phyloP scores from a whole-genome alignment of 2,329 filamentous ascomycete genomes.

The Neofusicoccum sp. region DNA sequence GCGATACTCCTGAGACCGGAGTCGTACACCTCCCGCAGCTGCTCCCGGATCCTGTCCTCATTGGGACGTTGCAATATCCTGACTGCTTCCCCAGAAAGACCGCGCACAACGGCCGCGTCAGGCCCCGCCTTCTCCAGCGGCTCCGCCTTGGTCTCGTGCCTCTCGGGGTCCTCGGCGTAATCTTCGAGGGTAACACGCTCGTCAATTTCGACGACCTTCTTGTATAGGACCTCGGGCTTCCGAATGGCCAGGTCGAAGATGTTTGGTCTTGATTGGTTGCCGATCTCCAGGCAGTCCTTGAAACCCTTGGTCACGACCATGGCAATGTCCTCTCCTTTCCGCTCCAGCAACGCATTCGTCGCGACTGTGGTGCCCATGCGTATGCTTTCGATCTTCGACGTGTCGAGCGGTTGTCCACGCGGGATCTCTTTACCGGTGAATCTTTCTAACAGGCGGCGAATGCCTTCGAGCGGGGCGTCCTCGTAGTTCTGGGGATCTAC shows the following conservation, averaged over 20 bases:
- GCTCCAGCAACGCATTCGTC: slow-evolving; percentile 86
- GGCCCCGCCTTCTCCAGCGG: slow-evolving; percentile 50
- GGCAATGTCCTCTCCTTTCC: slow-evolving; percentile 87
- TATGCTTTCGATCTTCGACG: slow-evolving; percentile 82
- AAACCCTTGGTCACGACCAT: slow-evolving; percentile 88
- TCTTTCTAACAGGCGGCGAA: slow-evolving; percentile 78
- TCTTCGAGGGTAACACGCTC: slow-evolving; percentile 91
- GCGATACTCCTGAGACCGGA: slow-evolving; percentile 78
- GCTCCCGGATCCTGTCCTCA: slow-evolving; percentile 57
- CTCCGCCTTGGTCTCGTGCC: slow-evolving; percentile 59
- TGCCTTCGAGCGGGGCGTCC: slow-evolving; percentile 89
- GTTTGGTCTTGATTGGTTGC: slow-evolving; percentile 84
- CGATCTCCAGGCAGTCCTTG: slow-evolving; percentile 83
- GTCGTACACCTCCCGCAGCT: slow-evolving; percentile 69
- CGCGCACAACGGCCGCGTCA: slow-evolving; percentile 64
- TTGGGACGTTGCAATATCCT: slow-evolving; percentile 67
- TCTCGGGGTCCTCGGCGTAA: slow-evolving; percentile 82
- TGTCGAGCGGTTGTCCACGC: slow-evolving; percentile 78
- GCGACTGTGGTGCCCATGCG: slow-evolving; percentile 96
- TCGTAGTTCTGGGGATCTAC: slow-evolving; percentile 89
- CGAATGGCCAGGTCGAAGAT: slow-evolving; percentile 90
- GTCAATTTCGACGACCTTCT: slow-evolving; percentile 83
- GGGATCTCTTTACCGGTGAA: slow-evolving; percentile 77
- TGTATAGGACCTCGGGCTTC: slow-evolving; percentile 85
- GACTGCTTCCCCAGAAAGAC: slow-evolving; percentile 74